Evolutionary conservation across 2,329 filamentous ascomycete genomes (phyloP), one percentile per base, ranked within the genome.

Genomic region (Dissoconium aciculare): DNA sequence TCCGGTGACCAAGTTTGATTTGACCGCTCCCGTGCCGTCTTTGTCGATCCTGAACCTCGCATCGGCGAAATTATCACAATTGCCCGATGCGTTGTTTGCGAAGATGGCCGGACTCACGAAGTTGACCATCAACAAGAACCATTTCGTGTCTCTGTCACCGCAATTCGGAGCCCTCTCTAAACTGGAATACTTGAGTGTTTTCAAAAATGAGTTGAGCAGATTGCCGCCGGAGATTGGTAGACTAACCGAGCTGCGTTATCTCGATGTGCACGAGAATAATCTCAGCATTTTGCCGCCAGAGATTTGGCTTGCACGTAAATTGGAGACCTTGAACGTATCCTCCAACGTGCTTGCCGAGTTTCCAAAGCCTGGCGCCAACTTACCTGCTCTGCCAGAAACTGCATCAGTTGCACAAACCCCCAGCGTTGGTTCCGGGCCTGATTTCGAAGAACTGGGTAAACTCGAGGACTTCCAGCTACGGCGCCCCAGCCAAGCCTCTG

Each of bases 261-360:
- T 98, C 24, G 87, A 98, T 51, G 69, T 95, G 11, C 72, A 87
- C 40, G 83, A 89, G 50, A 98, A 95, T 60, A 98, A 95, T 49
- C 69, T 98, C 35, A 78, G 77, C 41, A 78, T 78, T 47, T 63
- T 98, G 17, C 89, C 89, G 2, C 73, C 81, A 50, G 89, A 98
- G 50, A 68, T 98, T n/a, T 98, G 89, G 89, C 87, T 82, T 65
- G 87, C 87, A 30, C 77, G 78, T 45, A 84, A 78, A 50, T 59
- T 98, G 32, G 85, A 95, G 55, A 87, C 78, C 0, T 68, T 98
- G 36, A 98, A 98, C 46, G 76, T 92, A 9, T 95, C 87, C 1
- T 94, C 89, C 8, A 98, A 98, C 45, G 77, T 95, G 5, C 65
- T 98, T 12, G 78, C 85, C 30, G 74, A 71, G 24, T 95, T 98